phyloP scores from a whole-genome alignment of 805 yeast species.

The Pachysolen tannophilus region DNA sequence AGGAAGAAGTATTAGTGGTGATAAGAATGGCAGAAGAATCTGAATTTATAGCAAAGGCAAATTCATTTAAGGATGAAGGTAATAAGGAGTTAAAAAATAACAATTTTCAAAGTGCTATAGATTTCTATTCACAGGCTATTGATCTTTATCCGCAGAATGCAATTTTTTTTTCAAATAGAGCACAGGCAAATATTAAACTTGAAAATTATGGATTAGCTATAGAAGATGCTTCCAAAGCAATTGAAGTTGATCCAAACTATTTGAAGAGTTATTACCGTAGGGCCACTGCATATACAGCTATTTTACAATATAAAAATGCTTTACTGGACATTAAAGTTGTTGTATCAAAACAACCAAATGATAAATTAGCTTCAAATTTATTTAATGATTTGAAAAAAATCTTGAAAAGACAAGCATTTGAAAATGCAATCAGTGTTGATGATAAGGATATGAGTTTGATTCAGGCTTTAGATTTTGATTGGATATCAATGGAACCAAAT shows the following conservation, averaged over 20 bases:
- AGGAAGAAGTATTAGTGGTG: too few relatives aligned
- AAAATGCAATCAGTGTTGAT: constrained; percentile 74
- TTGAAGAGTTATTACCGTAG: constrained; percentile 81
- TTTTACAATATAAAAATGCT: constrained; percentile 69
- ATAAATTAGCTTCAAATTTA: constrained; percentile 56
- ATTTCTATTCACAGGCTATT: constrained; percentile 67
- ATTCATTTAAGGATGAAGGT: constrained; percentile 58
- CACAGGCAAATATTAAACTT: constrained; percentile 78
- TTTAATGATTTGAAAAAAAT: constrained; percentile 55
- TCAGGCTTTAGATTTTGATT: constrained; percentile 37
- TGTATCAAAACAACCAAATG: constrained; percentile 56
- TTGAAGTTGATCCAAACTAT: constrained; percentile 57
- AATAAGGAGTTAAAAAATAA: constrained; percentile 65
- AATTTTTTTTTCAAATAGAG: constrained; percentile 74
- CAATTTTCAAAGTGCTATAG: constrained; percentile 56
- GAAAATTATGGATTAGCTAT: constrained; percentile 86
- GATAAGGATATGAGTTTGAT: constrained; percentile 43
- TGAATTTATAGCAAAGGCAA: too few relatives aligned
- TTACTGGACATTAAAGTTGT: constrained; percentile 60
- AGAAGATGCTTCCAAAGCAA: constrained; percentile 66
- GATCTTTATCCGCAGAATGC: constrained; percentile 50
- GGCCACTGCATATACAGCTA: constrained; percentile 74
- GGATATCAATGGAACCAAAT: constrained; percentile 40
- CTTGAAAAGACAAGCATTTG: constrained; percentile 71
- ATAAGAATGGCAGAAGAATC: too few relatives aligned